Conservation (phyloP, 1,284 basidiomycete genomes). For the Pyrrhoderma lamaoense region DNA sequence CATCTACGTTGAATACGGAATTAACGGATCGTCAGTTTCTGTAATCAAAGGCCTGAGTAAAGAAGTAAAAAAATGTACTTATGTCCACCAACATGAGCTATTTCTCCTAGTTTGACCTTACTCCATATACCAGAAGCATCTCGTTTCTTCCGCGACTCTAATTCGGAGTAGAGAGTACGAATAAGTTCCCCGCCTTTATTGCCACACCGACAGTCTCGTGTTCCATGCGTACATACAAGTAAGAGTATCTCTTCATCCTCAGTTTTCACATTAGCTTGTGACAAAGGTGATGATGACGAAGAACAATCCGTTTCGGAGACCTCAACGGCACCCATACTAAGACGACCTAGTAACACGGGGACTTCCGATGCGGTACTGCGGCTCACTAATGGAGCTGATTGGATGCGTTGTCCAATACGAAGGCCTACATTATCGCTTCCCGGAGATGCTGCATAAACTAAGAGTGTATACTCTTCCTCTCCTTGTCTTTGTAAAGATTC, state of each 20-base stretch:
- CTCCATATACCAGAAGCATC: conserved; percentile 23
- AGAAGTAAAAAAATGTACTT: conserved; percentile 43
- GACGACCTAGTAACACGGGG: conserved; percentile 16
- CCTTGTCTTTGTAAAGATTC: no score
- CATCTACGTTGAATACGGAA: conserved; percentile 38
- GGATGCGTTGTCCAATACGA: background rate
- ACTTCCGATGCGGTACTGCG: conserved; percentile 11
- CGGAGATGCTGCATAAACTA: no score
- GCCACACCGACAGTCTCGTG: conserved; percentile 69
- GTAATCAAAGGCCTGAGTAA: background rate
- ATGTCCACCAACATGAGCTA: conserved; percentile 81
- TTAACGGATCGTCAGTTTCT: no score
- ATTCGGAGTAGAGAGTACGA: conserved; percentile 27
- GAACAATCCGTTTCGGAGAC: no score
- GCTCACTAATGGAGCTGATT: background rate
- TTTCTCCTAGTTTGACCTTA: conserved; percentile 45
- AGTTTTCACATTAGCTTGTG: no score
- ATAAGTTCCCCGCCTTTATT: conserved; percentile 51
- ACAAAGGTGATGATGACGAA: no score
- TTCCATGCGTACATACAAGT: conserved; percentile 68
- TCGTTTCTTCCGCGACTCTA: conserved; percentile 28
- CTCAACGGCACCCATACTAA: no score
- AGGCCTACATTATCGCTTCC: no score
- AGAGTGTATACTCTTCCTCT: no score
- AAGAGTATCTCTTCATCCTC: conserved; percentile 36